Evolutionary conservation across 257 asterid genomes (phyloP), one percentile per base, ranked within the genome.

Genomic region (Przewalskia tangutica): DNA sequence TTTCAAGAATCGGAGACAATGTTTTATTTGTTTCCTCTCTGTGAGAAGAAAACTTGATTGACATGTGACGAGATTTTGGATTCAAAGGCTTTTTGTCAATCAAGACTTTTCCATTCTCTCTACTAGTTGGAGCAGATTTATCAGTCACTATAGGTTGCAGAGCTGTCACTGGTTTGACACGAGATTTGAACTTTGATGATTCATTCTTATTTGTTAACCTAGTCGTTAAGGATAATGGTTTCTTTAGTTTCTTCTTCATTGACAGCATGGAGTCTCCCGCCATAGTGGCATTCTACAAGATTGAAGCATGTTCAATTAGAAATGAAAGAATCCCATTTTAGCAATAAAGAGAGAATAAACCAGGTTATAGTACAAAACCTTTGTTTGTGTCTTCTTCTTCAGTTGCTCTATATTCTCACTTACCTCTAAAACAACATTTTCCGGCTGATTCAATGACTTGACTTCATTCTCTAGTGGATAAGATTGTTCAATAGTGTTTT

Each of bases 11-110:
- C 7, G 94, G 89, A 85, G 94, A 86, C 53, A 84, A 40, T 55
- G 75, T 73, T 77, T 88, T 89, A 32, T 44, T 88, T 62, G 86
- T 79, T 66, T 83, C 87, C 42, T 77, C 82, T 44, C 73, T 82
- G 84, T 82, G 82, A 79, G 92, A 79, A 66, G 83, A 79, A 48
- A 85, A 81, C 58, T 84, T 86, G 81, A 88, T 86, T 71, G 97
- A 86, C 91, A 85, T 84, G 86, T 90, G 96, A 85, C 90, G 91
- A 67, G 98, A 87, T 76, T 88, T 88, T 34, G 86, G 73, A 82
- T 77, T 83, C 53, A 91, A 77, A 77, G 83, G 86, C 85, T 87
- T 88, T 82, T 86, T 91, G 75, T 84, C 88, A 83, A 51, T 58
- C 16, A 86, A 85, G 20, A 77, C 86, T 84, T 27, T 84, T 9